Conservation (phyloP, 176 grass and related monocot species). For the Triticum monococcum region DNA sequence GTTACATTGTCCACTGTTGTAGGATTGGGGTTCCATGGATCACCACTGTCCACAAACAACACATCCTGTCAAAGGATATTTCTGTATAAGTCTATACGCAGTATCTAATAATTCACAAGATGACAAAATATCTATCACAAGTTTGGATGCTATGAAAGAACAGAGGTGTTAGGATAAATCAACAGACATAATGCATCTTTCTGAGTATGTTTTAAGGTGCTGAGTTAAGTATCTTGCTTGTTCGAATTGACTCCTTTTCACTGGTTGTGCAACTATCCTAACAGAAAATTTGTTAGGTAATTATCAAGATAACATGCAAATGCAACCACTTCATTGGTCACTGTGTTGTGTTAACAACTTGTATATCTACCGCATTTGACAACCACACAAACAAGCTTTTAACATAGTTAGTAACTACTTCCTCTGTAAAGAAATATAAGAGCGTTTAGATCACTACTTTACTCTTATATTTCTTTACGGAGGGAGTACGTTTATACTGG, state of each 20-base stretch:
- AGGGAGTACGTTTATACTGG: neutral
- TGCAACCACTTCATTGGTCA: neutral
- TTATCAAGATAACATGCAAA: neutral
- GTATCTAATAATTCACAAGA: neutral
- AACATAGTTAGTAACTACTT: neutral
- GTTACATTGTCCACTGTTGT: slow-evolving; percentile 68
- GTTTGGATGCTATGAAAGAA: neutral
- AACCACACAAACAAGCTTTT: neutral
- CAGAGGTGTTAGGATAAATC: neutral
- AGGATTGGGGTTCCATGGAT: slow-evolving; percentile 87
- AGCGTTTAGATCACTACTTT: too few relatives aligned
- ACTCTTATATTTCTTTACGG: too few relatives aligned
- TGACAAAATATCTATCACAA: neutral
- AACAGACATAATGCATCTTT: neutral
- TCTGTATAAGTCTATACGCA: neutral
- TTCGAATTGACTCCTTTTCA: neutral
- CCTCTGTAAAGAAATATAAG: too few relatives aligned
- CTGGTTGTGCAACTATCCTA: neutral
- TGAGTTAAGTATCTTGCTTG: neutral
- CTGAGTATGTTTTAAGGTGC: neutral
- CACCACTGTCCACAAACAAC: slow-evolving; percentile 88
- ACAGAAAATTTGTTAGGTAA: neutral
- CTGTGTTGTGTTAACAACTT: neutral
- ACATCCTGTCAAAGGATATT: slow-evolving; percentile 62
- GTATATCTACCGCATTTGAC: neutral